Evolutionary conservation across 208 protist species (phyloP), one percentile per base, ranked within the genome.

Genomic region (Wallacemonas sp.): DNA sequence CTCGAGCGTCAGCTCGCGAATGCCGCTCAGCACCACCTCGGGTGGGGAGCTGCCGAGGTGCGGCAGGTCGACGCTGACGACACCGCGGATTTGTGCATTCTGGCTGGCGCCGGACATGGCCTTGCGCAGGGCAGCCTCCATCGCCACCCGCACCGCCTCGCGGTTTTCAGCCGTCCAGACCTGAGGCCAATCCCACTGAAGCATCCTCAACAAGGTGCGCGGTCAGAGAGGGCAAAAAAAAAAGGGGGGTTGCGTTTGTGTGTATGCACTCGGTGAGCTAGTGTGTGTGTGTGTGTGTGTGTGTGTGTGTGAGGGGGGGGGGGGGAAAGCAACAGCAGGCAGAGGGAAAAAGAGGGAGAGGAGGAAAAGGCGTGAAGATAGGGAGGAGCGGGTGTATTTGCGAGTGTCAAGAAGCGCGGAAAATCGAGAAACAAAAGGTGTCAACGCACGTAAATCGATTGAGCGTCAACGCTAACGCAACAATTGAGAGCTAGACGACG

Each of bases 101-200:
- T 74, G 74, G 18, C 79, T 81, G 7, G 44, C 46, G 3, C 77
- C 67, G 1, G 79, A 63, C 85, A 96, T 92, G 3, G 91, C 83
- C 14, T 78, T 79, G 3, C 91, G 78, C 31, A 96, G 89, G 14
- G 74, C 67, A 3, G 65, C 71, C 71, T 96, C 80, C n/a, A 96
- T 72, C 31, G 83, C 74, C 18, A 71, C 68, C 11, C 87, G 85
- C 57, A 96, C 79, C 20, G 79, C 72, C 77, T 94, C 86, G 31
- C 76, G 67, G 66, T 70, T 82, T 48, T 89, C 86, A 20, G 67
- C 20, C 61, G 74, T 84, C 84, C 84, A 94, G 49, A 74, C 82
- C 32, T 79, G 73, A 3, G 91, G 91, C 88, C 91, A 96, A 11
- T 96, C 83, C 74, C 79, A 96, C 62, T 92, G 83, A 57, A 96